Base-by-base conservation (phyloP, 805 yeast genomes). In the Schwanniomyces vanrijiae region DNA sequence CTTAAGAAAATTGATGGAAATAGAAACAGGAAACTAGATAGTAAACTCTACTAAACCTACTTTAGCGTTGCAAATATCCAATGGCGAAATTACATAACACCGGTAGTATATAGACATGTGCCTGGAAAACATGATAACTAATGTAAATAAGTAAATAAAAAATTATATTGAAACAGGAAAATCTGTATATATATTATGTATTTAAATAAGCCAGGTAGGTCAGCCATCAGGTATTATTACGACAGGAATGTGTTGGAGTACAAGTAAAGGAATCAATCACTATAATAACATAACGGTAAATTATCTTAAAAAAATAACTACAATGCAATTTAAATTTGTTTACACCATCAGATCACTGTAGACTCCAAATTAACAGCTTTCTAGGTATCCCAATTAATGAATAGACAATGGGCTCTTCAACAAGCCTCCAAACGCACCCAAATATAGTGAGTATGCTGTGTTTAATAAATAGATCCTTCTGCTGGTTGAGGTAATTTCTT, bases 401-500 rank as follows among this genome's bases (percentile, higher is more conserved):
- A n/a, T n/a, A n/a, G n/a, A n/a, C n/a, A n/a, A n/a, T n/a, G n/a
- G n/a, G n/a, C n/a, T n/a, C n/a, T n/a, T n/a, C n/a, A n/a, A n/a
- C n/a, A n/a, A n/a, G n/a, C n/a, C n/a, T n/a, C n/a, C n/a, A n/a
- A n/a, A n/a, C n/a, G n/a, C n/a, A n/a, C n/a, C n/a, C n/a, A n/a
- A n/a, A n/a, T n/a, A n/a, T n/a, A 16, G 34, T n/a, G 19, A 18
- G 34, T 14, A 31, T 16, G 20, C n/a, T 11, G 16, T n/a, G 16
- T 24, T 24, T 16, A 38, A 58, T 83, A 88, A 10, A 84, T 81
- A 31, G 86, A 69, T 8, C 97, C 97, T 72, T 94, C 99, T 9
- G 86, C 72, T 11, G 99, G 99, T 72, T 94, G 99, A 8, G 84
- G 75, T 53, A 92, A 73, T 71, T 88, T 90, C 73, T 90, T 84